Conservation (phyloP, 1,284 basidiomycete species). For the Mycosarcoma maydis region DNA sequence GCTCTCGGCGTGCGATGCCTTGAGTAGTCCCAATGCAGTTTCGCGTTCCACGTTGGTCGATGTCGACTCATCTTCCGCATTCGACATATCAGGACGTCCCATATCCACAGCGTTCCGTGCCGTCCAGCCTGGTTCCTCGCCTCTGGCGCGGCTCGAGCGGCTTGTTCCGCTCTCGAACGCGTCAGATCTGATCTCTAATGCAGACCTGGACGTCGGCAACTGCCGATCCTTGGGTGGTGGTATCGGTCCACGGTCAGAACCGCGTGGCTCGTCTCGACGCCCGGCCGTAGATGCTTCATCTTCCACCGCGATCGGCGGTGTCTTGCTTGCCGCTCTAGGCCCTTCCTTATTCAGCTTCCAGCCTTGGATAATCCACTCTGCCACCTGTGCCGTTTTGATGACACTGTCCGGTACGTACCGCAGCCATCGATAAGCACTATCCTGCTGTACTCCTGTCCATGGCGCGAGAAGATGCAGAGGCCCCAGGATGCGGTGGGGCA, state of each 20-base stretch:
- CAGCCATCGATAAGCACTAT: slow-evolving; percentile 92
- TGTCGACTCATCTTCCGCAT: background rate
- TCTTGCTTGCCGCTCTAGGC: background rate
- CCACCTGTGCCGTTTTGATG: slow-evolving; percentile 92
- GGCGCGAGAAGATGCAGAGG: slow-evolving; percentile 89
- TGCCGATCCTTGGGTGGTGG: slow-evolving; percentile 1
- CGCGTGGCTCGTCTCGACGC: background rate
- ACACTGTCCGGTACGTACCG: slow-evolving; percentile 94
- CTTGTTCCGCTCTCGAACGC: background rate
- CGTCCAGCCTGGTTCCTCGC: background rate
- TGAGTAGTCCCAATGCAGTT: slow-evolving; percentile 78
- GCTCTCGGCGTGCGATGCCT: slow-evolving; percentile 93
- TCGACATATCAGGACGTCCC: background rate
- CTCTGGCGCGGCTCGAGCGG: background rate
- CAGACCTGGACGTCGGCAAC: background rate
- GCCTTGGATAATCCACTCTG: slow-evolving; percentile 94
- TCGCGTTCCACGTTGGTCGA: slow-evolving; percentile 27
- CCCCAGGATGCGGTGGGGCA: slow-evolving; percentile 80
- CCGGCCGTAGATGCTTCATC: background rate
- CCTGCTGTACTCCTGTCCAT: slow-evolving; percentile 88
- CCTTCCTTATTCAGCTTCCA: slow-evolving; percentile 87
- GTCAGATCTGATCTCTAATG: background rate
- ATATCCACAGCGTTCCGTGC: slow-evolving; percentile 7
- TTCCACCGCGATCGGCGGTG: background rate
- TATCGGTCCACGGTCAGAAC: background rate